Base-by-base conservation (phyloP, 208 protist species). In the Endotrypanum monterogeii region DNA sequence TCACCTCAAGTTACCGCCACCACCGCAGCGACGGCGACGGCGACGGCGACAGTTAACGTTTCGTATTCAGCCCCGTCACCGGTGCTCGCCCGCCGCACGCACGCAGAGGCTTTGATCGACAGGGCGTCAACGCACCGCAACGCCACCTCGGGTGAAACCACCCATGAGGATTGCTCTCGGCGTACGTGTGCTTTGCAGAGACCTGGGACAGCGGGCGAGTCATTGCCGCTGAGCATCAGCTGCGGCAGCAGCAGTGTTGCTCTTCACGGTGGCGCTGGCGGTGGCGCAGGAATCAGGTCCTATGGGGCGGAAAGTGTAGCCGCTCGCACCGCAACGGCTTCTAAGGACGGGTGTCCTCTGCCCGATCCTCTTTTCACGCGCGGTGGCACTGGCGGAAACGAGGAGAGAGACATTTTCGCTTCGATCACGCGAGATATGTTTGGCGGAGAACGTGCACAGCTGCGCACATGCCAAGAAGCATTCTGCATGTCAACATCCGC, bases 381-480 rank as follows among this genome's bases (percentile, higher is more conserved):
- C 41, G 37, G 18, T 39, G 23, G 55, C 51, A 37, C 28, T 32
- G 30, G 16, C 54, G 48, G 62, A 37, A 18, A 25, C 54, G 44
- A 41, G 37, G 28, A 58, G 14, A 37, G 28, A 23, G 56, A 73
- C 39, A 23, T 41, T 50, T 39, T 61, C 11, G 32, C 67, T 6
- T 70, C 67, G 2, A 55, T 71, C 54, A 23, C 74, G 16, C 52
- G 39, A 1, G 68, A 74, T 14, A 16, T 66, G 41, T 16, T 69
- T n/a, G 67, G 52, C 14, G 56, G 30, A 32, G 41, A 20, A 14
- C 48, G n/a, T 20, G 39, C 48, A 39, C 51, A 54, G 37, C 66
- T 52, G 32, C 63, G 39, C 18, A 7, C 14, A 18, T 18, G 25
- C n/a, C 11, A 14, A 14, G 63, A 32, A 14, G 37, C 16, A 18